phyloP scores from a whole-genome alignment of 257 asterid species.

The Anisodus tanguticus region DNA sequence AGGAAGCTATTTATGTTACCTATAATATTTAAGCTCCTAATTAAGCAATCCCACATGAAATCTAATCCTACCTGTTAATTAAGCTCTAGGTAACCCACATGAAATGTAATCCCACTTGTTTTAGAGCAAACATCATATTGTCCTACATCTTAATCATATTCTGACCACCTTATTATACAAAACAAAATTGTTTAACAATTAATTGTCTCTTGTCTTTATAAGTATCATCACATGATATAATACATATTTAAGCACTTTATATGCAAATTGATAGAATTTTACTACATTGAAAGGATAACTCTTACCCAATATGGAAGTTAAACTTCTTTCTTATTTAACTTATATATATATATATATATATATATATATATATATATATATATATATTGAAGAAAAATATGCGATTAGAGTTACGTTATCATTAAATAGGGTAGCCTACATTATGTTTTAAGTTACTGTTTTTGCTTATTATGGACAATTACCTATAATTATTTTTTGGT shows the following conservation, averaged over 20 bases:
- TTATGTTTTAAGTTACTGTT: no score
- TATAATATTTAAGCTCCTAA: not conserved
- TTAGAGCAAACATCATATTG: conserved; percentile 30
- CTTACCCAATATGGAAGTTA: not conserved
- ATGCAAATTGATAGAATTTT: not conserved
- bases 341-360: no score
- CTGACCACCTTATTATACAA: conserved; percentile 11
- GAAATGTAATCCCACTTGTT: conserved; percentile 39
- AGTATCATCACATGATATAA: conserved; percentile 29
- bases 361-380: no score
- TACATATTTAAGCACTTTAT: not conserved
- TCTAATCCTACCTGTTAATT: conserved; percentile 1
- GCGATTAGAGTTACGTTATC: no score
- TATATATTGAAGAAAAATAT: no score
- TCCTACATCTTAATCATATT: conserved; percentile 22
- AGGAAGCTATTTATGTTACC: not conserved
- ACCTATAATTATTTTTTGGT: no score
- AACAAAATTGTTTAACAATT: conserved; percentile 25
- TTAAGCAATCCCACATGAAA: not conserved
- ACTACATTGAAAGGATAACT: not conserved
- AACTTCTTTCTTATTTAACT: not conserved
- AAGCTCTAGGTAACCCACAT: conserved; percentile 32
- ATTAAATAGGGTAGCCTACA: no score
- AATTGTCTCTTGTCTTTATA: not conserved
- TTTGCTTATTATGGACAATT: no score